Conservation (phyloP, 805 yeast genomes). For the Starmerella riodocensis region DNA sequence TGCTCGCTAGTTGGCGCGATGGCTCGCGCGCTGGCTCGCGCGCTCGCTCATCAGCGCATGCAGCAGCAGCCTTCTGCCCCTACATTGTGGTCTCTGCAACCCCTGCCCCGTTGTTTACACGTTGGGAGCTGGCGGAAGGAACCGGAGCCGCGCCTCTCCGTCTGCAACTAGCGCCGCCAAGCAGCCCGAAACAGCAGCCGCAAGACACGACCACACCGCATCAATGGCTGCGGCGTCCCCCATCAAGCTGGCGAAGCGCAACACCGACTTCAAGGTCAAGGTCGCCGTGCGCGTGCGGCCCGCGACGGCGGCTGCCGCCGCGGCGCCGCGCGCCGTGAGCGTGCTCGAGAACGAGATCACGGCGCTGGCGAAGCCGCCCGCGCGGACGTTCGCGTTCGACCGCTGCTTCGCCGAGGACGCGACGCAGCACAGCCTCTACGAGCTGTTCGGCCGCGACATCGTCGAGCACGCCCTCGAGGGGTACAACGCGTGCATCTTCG, state of each 20-base stretch:
- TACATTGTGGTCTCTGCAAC: too few relatives aligned
- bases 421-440: constrained; percentile 41
- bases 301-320: neutral
- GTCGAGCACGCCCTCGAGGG: constrained; percentile 56
- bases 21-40: too few relatives aligned
- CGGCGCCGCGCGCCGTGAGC: constrained; percentile 16
- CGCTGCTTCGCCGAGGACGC: constrained; percentile 34
- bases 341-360: constrained; percentile 19
- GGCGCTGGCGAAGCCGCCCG: constrained; percentile 13
- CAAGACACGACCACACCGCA: too few relatives aligned
- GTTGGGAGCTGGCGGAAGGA: too few relatives aligned
- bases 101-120: too few relatives aligned
- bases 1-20: too few relatives aligned
- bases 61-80: too few relatives aligned
- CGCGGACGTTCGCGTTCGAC: constrained; percentile 37
- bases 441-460: constrained; percentile 43
- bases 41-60: too few relatives aligned
- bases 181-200: too few relatives aligned
- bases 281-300: constrained; percentile 33
- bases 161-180: too few relatives aligned
- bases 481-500: constrained; percentile 58
- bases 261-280: constrained; percentile 24
- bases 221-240: too few relatives aligned
- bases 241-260: neutral
- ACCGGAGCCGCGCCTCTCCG: too few relatives aligned